Conservation (phyloP, 1,139 yeast species). For the Hansenula anomala region DNA sequence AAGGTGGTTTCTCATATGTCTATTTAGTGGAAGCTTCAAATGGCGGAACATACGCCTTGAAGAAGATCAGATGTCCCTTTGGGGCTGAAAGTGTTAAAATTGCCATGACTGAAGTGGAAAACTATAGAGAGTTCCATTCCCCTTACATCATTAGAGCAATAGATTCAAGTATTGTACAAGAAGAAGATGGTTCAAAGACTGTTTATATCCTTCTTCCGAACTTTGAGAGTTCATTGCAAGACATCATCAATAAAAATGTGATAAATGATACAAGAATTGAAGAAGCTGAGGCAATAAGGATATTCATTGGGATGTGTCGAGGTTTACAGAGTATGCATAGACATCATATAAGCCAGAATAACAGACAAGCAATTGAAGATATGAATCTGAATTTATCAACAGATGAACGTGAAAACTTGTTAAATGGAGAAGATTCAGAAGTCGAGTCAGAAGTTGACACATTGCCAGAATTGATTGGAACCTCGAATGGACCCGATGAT, state of each 20-base stretch:
- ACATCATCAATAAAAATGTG: slow-evolving; percentile 59
- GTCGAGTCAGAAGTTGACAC: slow-evolving; percentile 5
- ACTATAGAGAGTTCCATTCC: slow-evolving; percentile 63
- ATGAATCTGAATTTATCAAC: not conserved
- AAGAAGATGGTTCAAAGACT: slow-evolving; percentile 72
- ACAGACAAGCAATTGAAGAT: not conserved
- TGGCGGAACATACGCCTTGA: slow-evolving; percentile 62
- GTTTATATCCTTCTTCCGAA: slow-evolving; percentile 78
- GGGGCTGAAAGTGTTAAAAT: slow-evolving; percentile 70
- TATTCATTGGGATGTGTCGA: slow-evolving; percentile 65
- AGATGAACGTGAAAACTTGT: slow-evolving; percentile 6
- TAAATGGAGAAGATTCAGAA: slow-evolving; percentile 1
- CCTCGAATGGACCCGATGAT: slow-evolving; percentile 2
- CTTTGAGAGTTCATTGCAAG: slow-evolving; percentile 73
- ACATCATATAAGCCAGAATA: slow-evolving; percentile 31
- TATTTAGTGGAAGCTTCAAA: slow-evolving; percentile 60
- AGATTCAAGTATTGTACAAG: slow-evolving; percentile 69
- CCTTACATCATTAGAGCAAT: slow-evolving; percentile 67
- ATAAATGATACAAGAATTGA: slow-evolving; percentile 48
- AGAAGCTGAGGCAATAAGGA: slow-evolving; percentile 56
- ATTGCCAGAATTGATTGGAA: slow-evolving; percentile 9
- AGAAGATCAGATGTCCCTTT: slow-evolving; percentile 83
- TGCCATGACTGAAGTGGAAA: slow-evolving; percentile 75
- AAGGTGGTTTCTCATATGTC: slow-evolving; percentile 89
- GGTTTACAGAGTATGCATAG: slow-evolving; percentile 77